These are phyloP conservation scores for Prunus fruticosa DNA, from an alignment of 306 rosid species.

Conservation along the genomic window DNA sequence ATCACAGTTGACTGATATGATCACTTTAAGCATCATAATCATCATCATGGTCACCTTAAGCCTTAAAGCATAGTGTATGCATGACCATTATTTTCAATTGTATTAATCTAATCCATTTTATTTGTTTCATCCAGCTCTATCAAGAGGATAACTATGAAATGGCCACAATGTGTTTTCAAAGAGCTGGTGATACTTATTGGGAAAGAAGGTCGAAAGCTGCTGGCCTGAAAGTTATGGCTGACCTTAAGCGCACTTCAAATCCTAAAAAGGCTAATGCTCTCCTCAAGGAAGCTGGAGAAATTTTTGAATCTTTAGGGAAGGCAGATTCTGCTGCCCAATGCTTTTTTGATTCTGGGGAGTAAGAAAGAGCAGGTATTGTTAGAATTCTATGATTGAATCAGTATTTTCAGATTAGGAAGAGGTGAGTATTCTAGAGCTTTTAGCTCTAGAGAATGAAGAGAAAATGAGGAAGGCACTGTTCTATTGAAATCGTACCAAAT, in stretches of 20 bases:
- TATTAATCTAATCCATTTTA: neutral
- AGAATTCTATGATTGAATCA: too few species aligned
- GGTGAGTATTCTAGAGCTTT: too few species aligned
- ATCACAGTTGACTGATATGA: too few species aligned
- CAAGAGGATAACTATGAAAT: slow-evolving; percentile 57
- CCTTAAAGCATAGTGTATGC: too few species aligned
- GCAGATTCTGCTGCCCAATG: slow-evolving; percentile 63
- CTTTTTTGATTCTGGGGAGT: slow-evolving; percentile 60
- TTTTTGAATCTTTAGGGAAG: slow-evolving; percentile 62
- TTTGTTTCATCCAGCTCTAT: slow-evolving; percentile 42
- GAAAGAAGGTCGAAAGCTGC: slow-evolving; percentile 68
- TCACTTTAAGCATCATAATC: too few species aligned
- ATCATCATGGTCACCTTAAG: too few species aligned
- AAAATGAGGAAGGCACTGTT: too few species aligned
- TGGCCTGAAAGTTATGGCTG: slow-evolving; percentile 59
- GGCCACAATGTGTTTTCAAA: slow-evolving; percentile 80
- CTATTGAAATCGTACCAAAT: too few species aligned
- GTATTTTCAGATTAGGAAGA: too few species aligned
- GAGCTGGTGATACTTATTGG: slow-evolving; percentile 73
- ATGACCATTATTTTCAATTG: too few species aligned
- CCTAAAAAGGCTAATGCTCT: slow-evolving; percentile 44
- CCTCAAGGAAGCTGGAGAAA: slow-evolving; percentile 72
- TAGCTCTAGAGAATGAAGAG: too few species aligned
- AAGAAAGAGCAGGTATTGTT: slow-evolving; percentile 67
- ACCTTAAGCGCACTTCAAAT: slow-evolving; percentile 35